Evolutionary conservation across 2,329 filamentous ascomycete genomes (phyloP).

Genomic region (Verticillium klebahnii): DNA sequence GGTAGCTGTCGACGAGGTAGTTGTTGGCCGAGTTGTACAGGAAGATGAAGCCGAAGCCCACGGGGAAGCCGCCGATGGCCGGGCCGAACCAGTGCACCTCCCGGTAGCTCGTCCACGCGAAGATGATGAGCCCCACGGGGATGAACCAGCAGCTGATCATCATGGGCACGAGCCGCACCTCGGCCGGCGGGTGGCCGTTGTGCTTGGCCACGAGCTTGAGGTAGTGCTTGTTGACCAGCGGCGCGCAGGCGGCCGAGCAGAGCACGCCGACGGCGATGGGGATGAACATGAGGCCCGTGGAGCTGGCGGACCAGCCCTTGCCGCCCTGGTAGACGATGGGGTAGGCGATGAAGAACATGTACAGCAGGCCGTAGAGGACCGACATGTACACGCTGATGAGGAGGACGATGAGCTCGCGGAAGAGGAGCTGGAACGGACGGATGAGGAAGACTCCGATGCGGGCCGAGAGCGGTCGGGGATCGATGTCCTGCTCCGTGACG

Average conservation of each 20-base stretch:
- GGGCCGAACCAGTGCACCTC: constrained; percentile 67
- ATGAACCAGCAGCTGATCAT: constrained; percentile 72
- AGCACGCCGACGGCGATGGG: constrained; percentile 74
- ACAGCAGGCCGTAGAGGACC: constrained; percentile 69
- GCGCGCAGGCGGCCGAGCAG: constrained; percentile 59
- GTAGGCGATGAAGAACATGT: constrained; percentile 73
- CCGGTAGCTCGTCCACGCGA: constrained; percentile 60
- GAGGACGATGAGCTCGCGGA: constrained; percentile 79
- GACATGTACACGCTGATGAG: constrained; percentile 83
- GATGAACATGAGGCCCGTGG: constrained; percentile 83
- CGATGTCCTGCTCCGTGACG: constrained; percentile 78
- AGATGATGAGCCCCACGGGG: constrained; percentile 53
- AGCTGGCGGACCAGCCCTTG: constrained; percentile 71
- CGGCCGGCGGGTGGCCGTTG: constrained; percentile 70
- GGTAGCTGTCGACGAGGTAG: constrained; percentile 62
- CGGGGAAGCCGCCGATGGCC: constrained; percentile 62
- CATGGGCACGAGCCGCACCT: constrained; percentile 77
- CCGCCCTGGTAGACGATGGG: constrained; percentile 71
- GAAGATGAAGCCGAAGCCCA: constrained; percentile 81
- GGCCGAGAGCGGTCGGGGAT: constrained; percentile 63
- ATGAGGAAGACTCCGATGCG: constrained; percentile 70
- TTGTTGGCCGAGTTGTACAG: constrained; percentile 76
- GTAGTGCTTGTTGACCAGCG: constrained; percentile 79
- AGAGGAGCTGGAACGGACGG: constrained; percentile 80
- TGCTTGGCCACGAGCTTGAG: constrained; percentile 56